Evolutionary conservation across 768 basidiomycete genomes (phyloP).

Genomic region (Leccinum boreale): DNA sequence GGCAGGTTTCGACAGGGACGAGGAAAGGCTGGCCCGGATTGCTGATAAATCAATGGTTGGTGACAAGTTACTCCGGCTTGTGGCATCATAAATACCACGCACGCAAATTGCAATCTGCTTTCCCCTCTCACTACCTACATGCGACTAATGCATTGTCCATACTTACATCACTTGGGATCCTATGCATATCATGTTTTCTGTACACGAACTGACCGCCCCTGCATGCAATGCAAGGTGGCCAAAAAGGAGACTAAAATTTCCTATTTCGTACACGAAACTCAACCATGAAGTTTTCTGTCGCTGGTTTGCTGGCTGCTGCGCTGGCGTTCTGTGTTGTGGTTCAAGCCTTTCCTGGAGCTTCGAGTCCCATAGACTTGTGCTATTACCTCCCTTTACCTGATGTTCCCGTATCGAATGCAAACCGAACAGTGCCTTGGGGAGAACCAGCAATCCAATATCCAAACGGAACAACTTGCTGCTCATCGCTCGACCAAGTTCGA

Average conservation of each 20-base stretch:
- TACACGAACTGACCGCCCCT: too few species aligned
- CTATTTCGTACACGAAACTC: not conserved
- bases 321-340: not conserved
- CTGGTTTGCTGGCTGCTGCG: not conserved
- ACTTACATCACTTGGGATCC: too few species aligned
- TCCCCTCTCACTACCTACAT: too few species aligned
- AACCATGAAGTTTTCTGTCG: constrained; percentile 1
- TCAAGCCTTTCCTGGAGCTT: not conserved
- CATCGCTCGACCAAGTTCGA: constrained; percentile 21
- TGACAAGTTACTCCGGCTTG: constrained; percentile 55
- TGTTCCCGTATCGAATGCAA: constrained; percentile 14
- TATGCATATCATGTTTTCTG: too few species aligned
- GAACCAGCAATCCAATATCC: constrained; percentile 13
- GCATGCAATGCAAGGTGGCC: too few species aligned
- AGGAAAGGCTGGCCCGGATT: constrained; percentile 53
- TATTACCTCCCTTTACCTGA: constrained; percentile 13
- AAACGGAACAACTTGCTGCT: constrained; percentile 25
- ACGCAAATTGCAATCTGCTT: too few species aligned
- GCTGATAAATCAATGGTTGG: constrained; percentile 59
- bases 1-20: constrained; percentile 55
- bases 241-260: not conserved
- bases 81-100: constrained; percentile 37
- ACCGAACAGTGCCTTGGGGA: constrained; percentile 23
- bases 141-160: too few species aligned
- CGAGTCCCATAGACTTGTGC: constrained; percentile 10